Evolutionary conservation across 192 early-diverging fungal species (phyloP).

Genomic region (Physocladia obscura): DNA sequence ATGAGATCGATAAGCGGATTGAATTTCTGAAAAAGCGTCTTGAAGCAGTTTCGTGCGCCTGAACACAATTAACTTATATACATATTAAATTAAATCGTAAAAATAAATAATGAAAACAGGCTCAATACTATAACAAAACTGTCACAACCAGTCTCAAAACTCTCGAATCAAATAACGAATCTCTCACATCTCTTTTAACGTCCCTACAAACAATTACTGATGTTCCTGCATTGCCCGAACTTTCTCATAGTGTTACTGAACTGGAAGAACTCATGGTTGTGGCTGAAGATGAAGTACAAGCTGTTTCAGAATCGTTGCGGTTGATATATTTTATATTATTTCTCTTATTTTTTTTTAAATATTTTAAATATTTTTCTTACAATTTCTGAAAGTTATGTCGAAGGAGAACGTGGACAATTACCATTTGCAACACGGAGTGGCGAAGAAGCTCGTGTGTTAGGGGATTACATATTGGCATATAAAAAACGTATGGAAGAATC

Average conservation of each 20-base stretch:
- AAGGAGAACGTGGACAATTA: background rate
- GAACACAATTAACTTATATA: too few species aligned
- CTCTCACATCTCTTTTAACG: conserved; percentile 16
- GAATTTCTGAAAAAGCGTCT: background rate
- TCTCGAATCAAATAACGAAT: background rate
- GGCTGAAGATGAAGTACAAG: background rate
- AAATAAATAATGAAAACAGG: background rate
- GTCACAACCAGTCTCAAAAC: background rate
- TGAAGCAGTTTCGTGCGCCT: conserved; percentile 8
- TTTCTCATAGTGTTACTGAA: background rate
- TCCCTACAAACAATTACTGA: background rate
- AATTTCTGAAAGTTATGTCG: background rate
- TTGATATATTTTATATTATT: background rate
- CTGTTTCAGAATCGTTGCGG: background rate
- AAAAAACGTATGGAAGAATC: background rate
- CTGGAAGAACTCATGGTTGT: background rate
- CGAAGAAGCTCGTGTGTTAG: background rate
- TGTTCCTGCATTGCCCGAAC: background rate
- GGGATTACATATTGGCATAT: background rate
- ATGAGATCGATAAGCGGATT: conserved; percentile 27
- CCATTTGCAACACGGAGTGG: background rate
- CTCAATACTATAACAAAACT: background rate
- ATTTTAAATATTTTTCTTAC: too few species aligned
- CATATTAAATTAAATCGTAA: too few species aligned
- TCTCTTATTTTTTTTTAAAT: too few species aligned